These are phyloP conservation scores for Dissophora globulifera DNA, from an alignment of 192 early-diverging fungal genomes.

Conservation along the genomic window DNA sequence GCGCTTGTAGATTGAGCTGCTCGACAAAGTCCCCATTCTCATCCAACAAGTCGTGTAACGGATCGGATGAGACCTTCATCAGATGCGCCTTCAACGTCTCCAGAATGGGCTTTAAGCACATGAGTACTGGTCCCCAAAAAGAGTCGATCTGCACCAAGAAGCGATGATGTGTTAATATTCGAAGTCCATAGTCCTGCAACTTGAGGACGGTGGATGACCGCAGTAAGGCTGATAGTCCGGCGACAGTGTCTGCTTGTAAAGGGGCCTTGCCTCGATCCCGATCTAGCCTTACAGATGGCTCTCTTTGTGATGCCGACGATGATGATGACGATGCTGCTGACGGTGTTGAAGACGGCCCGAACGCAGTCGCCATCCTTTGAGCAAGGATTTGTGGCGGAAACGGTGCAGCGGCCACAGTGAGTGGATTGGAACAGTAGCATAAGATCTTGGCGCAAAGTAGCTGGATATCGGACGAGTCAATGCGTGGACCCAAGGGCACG, in stretches of 20 bases:
- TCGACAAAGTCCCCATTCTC: background rate
- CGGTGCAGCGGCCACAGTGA: background rate
- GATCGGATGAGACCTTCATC: background rate
- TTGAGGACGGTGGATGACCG: constrained; percentile 25
- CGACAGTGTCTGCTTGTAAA: background rate
- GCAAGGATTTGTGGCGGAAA: constrained; percentile 14
- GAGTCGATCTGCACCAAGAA: constrained; percentile 1
- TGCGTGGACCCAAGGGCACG: constrained; percentile 12
- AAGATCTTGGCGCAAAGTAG: constrained; percentile 42
- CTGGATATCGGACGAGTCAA: constrained; percentile 32
- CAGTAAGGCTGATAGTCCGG: constrained; percentile 6
- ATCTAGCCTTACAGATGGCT: background rate
- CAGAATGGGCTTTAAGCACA: constrained; percentile 4
- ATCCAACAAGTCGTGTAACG: background rate
- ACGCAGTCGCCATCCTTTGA: constrained; percentile 8
- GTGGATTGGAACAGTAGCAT: constrained; percentile 15
- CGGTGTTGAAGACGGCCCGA: too few species aligned
- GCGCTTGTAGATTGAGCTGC: background rate
- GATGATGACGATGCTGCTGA: too few species aligned
- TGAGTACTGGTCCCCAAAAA: constrained; percentile 11
- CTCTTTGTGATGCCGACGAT: background rate
- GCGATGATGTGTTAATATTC: constrained; percentile 24
- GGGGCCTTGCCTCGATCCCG: background rate
- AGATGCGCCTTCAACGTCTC: constrained; percentile 11
- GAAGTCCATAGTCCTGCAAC: constrained; percentile 38